phyloP scores from a whole-genome alignment of 306 rosid genomes.

The Cucurbita maxima region DNA sequence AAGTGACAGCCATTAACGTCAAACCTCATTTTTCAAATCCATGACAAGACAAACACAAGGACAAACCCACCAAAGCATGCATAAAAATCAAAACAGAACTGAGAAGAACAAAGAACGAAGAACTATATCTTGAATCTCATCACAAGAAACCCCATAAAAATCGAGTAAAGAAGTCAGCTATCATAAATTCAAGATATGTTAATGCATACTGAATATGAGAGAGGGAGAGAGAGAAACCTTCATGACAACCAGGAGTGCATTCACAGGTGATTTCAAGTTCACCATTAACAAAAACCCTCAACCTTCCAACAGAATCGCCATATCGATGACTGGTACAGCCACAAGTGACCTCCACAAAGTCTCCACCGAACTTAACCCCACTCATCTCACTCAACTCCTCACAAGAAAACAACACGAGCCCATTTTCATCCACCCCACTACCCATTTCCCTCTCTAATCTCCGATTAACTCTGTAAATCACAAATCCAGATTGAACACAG shows the following conservation, averaged over 20 bases:
- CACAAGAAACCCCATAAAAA: not conserved
- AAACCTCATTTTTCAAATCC: conserved; percentile 17
- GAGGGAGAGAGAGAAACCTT: conserved; percentile 37
- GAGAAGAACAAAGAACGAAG: not conserved
- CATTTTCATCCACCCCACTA: conserved; percentile 42
- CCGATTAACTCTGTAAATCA: conserved; percentile 31
- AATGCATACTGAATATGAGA: not conserved
- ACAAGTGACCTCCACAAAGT: conserved; percentile 74
- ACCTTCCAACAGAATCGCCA: conserved; percentile 96
- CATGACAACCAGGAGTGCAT: conserved; percentile 97
- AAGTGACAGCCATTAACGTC: conserved; percentile 44
- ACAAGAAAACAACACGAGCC: conserved; percentile 49
- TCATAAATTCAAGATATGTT: not conserved
- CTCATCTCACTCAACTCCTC: conserved; percentile 86
- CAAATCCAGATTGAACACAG: conserved; percentile 13
- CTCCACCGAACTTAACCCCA: conserved; percentile 53
- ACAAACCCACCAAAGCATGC: conserved; percentile 18
- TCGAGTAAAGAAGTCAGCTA: not conserved
- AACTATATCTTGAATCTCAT: not conserved
- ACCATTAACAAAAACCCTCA: conserved; percentile 91
- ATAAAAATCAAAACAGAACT: conserved; percentile 17
- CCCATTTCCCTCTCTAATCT: conserved; percentile 31
- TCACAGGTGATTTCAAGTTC: conserved; percentile 79
- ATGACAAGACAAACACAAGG: conserved; percentile 6
- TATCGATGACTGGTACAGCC: conserved; percentile 96